These are phyloP conservation scores for Auricularia sp. DNA, from an alignment of 768 basidiomycete species.

Conservation along the genomic window DNA sequence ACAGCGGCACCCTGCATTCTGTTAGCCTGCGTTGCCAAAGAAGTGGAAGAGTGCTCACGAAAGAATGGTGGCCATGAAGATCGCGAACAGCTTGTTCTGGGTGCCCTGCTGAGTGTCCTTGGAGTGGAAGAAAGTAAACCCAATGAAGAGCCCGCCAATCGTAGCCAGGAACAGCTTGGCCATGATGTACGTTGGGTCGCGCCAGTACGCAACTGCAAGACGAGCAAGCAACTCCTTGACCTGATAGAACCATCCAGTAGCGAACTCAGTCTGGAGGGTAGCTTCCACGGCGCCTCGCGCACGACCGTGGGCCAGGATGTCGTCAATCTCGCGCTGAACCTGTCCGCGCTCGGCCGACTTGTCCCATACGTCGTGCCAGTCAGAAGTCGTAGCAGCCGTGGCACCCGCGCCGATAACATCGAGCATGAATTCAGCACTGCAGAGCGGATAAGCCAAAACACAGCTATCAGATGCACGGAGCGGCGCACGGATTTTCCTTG, in stretches of 20 bases:
- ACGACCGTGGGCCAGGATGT: slow-evolving; percentile 30
- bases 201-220: slow-evolving; percentile 39
- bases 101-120: slow-evolving; percentile 46
- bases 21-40: background rate
- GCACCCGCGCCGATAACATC: slow-evolving; percentile 70
- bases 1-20: slow-evolving; percentile 32
- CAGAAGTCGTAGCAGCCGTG: slow-evolving; percentile 39
- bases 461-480: no score
- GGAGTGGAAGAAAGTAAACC: slow-evolving; percentile 54
- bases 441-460: background rate
- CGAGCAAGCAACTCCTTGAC: slow-evolving; percentile 34
- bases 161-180: slow-evolving; percentile 35
- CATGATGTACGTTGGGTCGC: slow-evolving; percentile 45
- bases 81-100: slow-evolving; percentile 50
- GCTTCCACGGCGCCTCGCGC: slow-evolving; percentile 27
- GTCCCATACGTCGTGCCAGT: slow-evolving; percentile 58
- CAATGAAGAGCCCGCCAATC: slow-evolving; percentile 28
- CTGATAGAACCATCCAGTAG: slow-evolving; percentile 46
- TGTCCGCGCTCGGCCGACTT: slow-evolving; percentile 40
- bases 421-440: slow-evolving; percentile 45
- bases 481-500: slow-evolving; percentile 51
- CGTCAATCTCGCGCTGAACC: slow-evolving; percentile 42
- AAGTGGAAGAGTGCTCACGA: background rate
- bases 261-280: slow-evolving; percentile 32
- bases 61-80: no score